phyloP scores from a whole-genome alignment of 345 rosid species.

The Citrus cavaleriei region DNA sequence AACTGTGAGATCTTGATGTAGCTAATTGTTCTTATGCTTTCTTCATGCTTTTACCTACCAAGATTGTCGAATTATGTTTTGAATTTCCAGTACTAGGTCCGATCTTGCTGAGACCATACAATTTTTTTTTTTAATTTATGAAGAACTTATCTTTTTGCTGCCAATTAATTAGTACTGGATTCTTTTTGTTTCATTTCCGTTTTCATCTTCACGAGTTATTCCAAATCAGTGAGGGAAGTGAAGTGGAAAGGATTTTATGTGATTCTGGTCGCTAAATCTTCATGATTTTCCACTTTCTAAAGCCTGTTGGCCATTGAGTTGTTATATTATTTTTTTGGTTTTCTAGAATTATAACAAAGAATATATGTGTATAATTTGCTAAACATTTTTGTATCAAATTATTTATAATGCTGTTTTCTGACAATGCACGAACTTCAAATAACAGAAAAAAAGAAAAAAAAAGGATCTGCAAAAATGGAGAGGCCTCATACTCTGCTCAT shows the following conservation, averaged over 20 bases:
- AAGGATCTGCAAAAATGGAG: constrained; percentile 50
- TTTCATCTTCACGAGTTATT: not conserved
- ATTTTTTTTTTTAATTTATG: not conserved
- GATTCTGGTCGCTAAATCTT: too few relatives aligned
- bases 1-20: not conserved
- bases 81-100: not conserved
- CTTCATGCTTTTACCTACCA: not conserved
- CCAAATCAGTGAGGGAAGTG: not conserved
- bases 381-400: not conserved
- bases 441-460: not conserved
- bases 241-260: not conserved
- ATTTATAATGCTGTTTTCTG: not conserved
- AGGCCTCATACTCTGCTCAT: constrained; percentile 69
- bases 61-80: not conserved
- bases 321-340: not conserved
- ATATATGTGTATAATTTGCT: not conserved
- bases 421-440: not conserved
- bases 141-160: not conserved
- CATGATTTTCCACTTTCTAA: too few relatives aligned
- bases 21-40: not conserved
- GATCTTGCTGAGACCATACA: not conserved
- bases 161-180: not conserved
- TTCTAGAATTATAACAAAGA: not conserved
- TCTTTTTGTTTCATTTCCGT: not conserved
- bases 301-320: too few relatives aligned